Base-by-base conservation (phyloP, 2,329 filamentous ascomycete genomes). In the Aotearoamyces nothofagi region DNA sequence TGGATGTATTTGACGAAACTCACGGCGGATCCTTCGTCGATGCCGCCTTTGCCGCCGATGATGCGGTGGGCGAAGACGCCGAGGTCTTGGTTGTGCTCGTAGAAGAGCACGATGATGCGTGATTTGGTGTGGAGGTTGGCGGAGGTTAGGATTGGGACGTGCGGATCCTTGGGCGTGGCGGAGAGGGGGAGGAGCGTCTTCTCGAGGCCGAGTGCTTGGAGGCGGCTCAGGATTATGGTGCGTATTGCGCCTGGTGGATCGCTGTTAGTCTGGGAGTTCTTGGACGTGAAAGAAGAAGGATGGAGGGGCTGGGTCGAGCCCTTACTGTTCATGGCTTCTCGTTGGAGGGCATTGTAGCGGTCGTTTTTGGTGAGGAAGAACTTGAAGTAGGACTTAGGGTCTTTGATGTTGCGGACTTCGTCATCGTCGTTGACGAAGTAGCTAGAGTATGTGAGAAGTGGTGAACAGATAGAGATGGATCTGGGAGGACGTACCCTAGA, bases 341-440 rank as follows among this genome's bases (percentile, higher is more conserved):
- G 66, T 43, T 83, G 81, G 12, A 77, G 61, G 22, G 77, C 66
- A 49, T 93, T 93, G 54, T 77, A 65, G 20, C 83, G 73, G n/a
- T 68, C 59, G 50, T 83, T 84, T 41, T 69, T 73, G 47, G 68
- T 77, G 30, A 79, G 52, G 48, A 72, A 76, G 60, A 66, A 93
- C 40, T 80, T 67, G 58, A 82, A 92, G 46, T 74, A 76, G 39
- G 66, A 59, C 15, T 76, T 63, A 0, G 78, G 73, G 19, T 82
- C 57, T 13, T 66, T 57, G 31, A 80, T 75, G 35, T 63, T 73
- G 26, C 79, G 73, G 36, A 93, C 67, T 44, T 87, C 71, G 40
- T 87, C 81, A 0, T 72, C 53, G 0, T 74, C 63, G 40, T 81
- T 84, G 54, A 92, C 54, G 48, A 81, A 86, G 53, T 84, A 92